Evolutionary conservation across 2,329 filamentous ascomycete genomes (phyloP), one percentile per base, ranked within the genome.

Genomic region (Ploettnerulaceae sp.): DNA sequence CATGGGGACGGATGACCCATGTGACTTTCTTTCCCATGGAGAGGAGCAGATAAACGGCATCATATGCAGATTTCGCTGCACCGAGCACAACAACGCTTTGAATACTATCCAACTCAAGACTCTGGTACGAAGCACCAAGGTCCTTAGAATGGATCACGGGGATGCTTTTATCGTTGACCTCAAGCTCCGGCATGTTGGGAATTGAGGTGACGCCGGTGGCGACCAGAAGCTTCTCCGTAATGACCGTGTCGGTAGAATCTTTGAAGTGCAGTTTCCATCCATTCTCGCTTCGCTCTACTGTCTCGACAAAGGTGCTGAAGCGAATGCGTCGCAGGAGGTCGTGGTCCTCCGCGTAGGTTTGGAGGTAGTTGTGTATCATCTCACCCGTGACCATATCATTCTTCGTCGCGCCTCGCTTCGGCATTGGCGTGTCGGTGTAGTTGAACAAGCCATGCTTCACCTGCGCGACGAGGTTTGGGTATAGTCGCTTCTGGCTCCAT

Each of bases 381-480:
- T 29, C 26, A 11, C 26, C 26, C 26, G 26, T 29, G 26, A 29
- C 26, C 26, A n/a, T n/a, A n/a, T n/a, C n/a, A n/a, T n/a, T n/a
- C n/a, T n/a, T n/a, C n/a, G n/a, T n/a, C n/a, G n/a, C n/a, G n/a
- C n/a, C n/a, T n/a, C n/a, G n/a, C n/a, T n/a, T n/a, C n/a, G n/a
- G n/a, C n/a, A n/a, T n/a, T n/a, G n/a, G n/a, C n/a, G n/a, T n/a
- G n/a, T n/a, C n/a, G n/a, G n/a, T n/a, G n/a, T n/a, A n/a, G n/a
- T n/a, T n/a, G n/a, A n/a, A n/a, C n/a, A n/a, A n/a, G n/a, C n/a
- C n/a, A n/a, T n/a, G n/a, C n/a, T n/a, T n/a, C n/a, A n/a, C n/a
- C n/a, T n/a, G n/a, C n/a, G 77, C 81, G 55, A 80, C 82, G 33
- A 90, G 71, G 1, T 77, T 79, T 0, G 79, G 76, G 61, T 89